Evolutionary conservation across 805 yeast genomes (phyloP), one percentile per base, ranked within the genome.

Genomic region (Blastobotrys americana): DNA sequence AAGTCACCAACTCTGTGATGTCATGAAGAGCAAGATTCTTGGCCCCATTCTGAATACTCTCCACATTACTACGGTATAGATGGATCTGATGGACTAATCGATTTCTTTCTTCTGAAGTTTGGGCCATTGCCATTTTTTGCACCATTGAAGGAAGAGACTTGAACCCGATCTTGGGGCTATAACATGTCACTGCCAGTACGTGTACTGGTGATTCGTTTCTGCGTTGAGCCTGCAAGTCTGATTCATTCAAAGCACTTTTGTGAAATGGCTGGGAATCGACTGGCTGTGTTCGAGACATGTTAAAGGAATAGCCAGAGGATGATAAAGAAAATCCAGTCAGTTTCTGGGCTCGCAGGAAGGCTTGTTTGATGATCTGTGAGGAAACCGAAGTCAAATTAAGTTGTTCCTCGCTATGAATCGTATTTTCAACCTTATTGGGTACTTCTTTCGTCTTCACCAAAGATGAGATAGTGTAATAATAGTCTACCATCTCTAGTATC

Each of bases 401-500:
- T 13, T 25, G 10, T 25, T 25, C 31, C 8, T 8, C 10, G 31
- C 13, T 8, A 8, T 8, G 10, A 25, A 25, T 13, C 13, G 31
- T 25, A 8, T 8, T 13, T 8, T 25, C 13, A 13, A 8, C 31
- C 31, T 25, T 25, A 8, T 25, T 25, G 31, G 10, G 31, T 8
- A 25, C 31, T 25, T 13, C 31, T 25, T 8, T 8, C n/a, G n/a
- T n/a, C 37, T 39, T 38, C 18, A 17, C 4, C 15, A 22, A 21
- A 4, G 39, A 36, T 3, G 37, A 38, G n/a, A 39, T 19, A 2
- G 31, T 20, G 22, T 31, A 10, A 34, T 41, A 50, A 35, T 15
- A 39, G 9, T 27, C 25, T n/a, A 47, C 41, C 17, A 41, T 4
- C n/a, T 18, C 27, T 13, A 48, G 39, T 20, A 48, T 10, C 9